phyloP scores from a whole-genome alignment of 352 stramenopile genomes.

The Pythium plurisporium region DNA sequence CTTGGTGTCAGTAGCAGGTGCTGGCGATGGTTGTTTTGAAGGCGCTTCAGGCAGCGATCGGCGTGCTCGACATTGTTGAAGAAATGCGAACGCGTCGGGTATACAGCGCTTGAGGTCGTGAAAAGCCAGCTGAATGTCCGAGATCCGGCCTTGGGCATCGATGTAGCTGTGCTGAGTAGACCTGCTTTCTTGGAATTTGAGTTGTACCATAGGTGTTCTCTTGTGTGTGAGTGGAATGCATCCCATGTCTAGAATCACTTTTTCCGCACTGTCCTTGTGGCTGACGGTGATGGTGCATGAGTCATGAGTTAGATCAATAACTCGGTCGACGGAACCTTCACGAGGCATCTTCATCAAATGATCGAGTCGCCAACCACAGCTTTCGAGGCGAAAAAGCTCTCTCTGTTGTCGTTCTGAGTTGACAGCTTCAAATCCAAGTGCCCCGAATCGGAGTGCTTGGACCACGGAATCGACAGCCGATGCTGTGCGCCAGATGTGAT shows the following conservation, averaged over 20 bases:
- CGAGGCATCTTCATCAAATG: constrained; percentile 1
- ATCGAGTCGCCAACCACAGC: constrained; percentile 11
- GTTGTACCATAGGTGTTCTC: background rate
- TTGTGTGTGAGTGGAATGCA: background rate
- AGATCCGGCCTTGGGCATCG: background rate
- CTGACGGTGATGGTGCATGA: constrained; percentile 3
- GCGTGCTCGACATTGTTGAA: background rate
- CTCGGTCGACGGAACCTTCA: constrained; percentile 7
- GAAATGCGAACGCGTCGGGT: background rate
- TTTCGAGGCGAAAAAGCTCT: background rate
- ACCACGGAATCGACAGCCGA: constrained; percentile 4
- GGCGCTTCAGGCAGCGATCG: background rate
- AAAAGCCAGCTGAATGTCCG: background rate
- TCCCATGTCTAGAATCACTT: constrained; percentile 3
- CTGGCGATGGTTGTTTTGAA: background rate
- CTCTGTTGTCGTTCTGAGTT: background rate
- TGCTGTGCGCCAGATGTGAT: background rate
- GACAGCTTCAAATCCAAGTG: background rate
- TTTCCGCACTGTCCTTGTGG: background rate
- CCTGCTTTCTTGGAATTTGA: constrained; percentile 18
- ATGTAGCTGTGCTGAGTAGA: constrained; percentile 19
- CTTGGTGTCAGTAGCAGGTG: background rate
- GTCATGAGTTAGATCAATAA: background rate
- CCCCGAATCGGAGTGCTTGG: background rate
- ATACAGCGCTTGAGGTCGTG: background rate